Conservation (phyloP, 805 yeast species). For the Wickerhamiella brachini region DNA sequence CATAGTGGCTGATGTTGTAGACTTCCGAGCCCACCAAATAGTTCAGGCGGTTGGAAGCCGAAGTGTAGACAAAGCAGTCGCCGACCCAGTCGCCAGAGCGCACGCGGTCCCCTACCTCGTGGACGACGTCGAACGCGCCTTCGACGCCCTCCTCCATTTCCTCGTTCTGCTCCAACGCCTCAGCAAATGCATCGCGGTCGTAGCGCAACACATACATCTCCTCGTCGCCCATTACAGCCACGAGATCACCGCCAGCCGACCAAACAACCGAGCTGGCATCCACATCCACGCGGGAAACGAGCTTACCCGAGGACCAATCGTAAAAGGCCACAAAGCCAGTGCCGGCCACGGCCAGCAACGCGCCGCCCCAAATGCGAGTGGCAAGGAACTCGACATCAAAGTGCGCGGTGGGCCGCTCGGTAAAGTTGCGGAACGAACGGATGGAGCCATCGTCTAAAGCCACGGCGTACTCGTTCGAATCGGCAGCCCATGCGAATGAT, state of each 20-base stretch:
- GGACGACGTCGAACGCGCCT: conserved; percentile 68
- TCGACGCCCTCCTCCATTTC: conserved; percentile 76
- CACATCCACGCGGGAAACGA: conserved; percentile 83
- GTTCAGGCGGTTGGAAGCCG: conserved; percentile 74
- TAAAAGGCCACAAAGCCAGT: conserved; percentile 77
- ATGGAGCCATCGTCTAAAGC: conserved; percentile 55
- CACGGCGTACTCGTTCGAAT: conserved; percentile 74
- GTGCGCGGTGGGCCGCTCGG: conserved; percentile 51
- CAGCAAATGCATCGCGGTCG: conserved; percentile 51
- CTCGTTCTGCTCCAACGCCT: conserved; percentile 47
- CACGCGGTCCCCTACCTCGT: conserved; percentile 68
- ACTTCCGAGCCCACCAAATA: conserved; percentile 91
- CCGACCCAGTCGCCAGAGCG: conserved; percentile 94
- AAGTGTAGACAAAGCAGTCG: conserved; percentile 88
- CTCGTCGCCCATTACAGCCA: conserved; percentile 58
- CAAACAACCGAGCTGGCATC: conserved; percentile 64
- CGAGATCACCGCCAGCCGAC: conserved; percentile 87
- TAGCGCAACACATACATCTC: conserved; percentile 67
- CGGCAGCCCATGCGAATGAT: conserved; percentile 92
- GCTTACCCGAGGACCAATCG: conserved; percentile 81
- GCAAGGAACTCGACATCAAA: conserved; percentile 51
- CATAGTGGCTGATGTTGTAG: conserved; percentile 85
- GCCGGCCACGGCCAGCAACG: conserved; percentile 63
- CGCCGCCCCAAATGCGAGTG: conserved; percentile 76
- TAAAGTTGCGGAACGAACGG: conserved; percentile 69